Percentiles rank a stretch among this genome's conserved stretches.
These are phyloP conservation scores for Pontederia paniculata DNA, from an alignment of 176 grass and related monocot species.

Conservation along the genomic window DNA sequence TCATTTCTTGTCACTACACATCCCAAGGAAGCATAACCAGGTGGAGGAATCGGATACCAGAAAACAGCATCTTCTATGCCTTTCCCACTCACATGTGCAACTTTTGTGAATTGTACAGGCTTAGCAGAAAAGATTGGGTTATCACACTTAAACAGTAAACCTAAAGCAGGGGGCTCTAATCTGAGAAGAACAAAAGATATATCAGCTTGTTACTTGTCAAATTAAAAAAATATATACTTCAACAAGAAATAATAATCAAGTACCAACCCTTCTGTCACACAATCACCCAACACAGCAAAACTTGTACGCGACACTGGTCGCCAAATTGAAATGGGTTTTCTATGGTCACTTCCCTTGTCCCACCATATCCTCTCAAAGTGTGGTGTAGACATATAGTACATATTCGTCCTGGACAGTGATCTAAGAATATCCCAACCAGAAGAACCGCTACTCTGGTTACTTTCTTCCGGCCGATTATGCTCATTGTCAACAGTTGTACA, in stretches of 20 bases:
- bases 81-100: slow-evolving; percentile 68
- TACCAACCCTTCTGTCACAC: slow-evolving; percentile 80
- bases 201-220: slow-evolving; percentile 11
- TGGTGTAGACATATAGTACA: slow-evolving; percentile 79
- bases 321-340: slow-evolving; percentile 83
- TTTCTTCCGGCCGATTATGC: slow-evolving; percentile 30
- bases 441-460: slow-evolving; percentile 22
- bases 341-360: slow-evolving; percentile 84
- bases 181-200: slow-evolving; percentile 33
- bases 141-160: slow-evolving; percentile 76
- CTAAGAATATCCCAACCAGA: slow-evolving; percentile 75
- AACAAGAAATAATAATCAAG: slow-evolving; percentile 18
- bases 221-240: background rate
- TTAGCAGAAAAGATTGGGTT: slow-evolving; percentile 60
- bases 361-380: slow-evolving; percentile 99
- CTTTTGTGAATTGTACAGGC: slow-evolving; percentile 72
- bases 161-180: slow-evolving; percentile 80
- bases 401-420: slow-evolving; percentile 58
- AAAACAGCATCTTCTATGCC: slow-evolving; percentile 75
- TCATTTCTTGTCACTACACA: slow-evolving; percentile 79
- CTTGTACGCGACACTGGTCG: slow-evolving; percentile 58
- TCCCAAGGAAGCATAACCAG: slow-evolving; percentile 85
- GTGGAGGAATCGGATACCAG: slow-evolving; percentile 87
- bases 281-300: slow-evolving; percentile 79
- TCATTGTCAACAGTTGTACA: slow-evolving; percentile 33